Evolutionary conservation across 2,329 filamentous ascomycete genomes (phyloP), one percentile per base, ranked within the genome.

Genomic region (Arthroderma uncinatum): DNA sequence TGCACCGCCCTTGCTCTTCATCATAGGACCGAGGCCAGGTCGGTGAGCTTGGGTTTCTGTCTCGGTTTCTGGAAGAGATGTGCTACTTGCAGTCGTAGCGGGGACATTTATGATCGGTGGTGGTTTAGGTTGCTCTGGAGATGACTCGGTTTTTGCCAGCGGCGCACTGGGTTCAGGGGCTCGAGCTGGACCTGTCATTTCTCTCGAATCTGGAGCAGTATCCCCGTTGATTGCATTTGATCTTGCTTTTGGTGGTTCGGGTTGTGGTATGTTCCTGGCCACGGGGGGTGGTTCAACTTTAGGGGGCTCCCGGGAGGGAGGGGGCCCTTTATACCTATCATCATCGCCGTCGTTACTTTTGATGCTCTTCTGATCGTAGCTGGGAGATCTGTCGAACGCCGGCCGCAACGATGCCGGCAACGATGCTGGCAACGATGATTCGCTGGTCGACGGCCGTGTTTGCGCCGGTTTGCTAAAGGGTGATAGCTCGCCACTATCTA

Each of bases 1-100:
- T 30, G 53, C 16, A 61, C 80, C 83, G 1, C 83, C 85, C 67
- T 88, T 89, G 61, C 85, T 82, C 71, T 89, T 92, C 65, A 96
- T 86, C 91, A 95, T 95, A 1, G 90, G 89, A 0, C 89, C 89
- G 5, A 95, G 78, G 0, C 89, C 90, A 16, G 89, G 89, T n/a
- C 88, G 77, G 62, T 79, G 76, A 30, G 72, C 70, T 47, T 79
- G 78, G 28, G 80, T 79, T 71, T 64, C 59, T 12, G 50, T 4
- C 23, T 14, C 33, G 30, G 23, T 34, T 21, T 53, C 50, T 2
- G 50, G 50, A 4, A 33, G 47, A 1, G 47, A 50, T n/a, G 25
- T 16, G 25, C 47, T 50, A 25, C 47, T 50, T 50, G 47, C 23
- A 2, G 25, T 14, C 19, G 47, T 12, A 10, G 44, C 12, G 6